A percentile compares a stretch with the other conserved stretches of the same genome.
These are phyloP conservation scores for Solanum chiquidenum DNA, from an alignment of 257 asterid genomes.

Conservation along the genomic window DNA sequence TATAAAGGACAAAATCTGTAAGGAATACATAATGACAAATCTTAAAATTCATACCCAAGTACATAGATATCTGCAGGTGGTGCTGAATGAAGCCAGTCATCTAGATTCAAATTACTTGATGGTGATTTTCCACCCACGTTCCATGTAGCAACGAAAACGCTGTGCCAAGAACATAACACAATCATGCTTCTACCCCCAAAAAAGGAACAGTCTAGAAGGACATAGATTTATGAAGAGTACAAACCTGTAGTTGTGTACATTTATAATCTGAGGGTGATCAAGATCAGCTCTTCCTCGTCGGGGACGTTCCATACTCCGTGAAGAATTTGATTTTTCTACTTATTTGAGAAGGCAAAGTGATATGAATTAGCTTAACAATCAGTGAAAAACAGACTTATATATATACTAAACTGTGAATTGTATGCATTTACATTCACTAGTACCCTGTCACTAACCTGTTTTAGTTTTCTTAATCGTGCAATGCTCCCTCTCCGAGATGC, in stretches of 20 bases:
- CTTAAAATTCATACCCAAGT: slow-evolving; percentile 55
- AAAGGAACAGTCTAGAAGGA: neutral
- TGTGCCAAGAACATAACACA: slow-evolving; percentile 14
- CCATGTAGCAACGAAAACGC: slow-evolving; percentile 91
- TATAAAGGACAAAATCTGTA: neutral
- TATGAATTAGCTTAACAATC: neutral
- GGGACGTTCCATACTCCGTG: slow-evolving; percentile 47
- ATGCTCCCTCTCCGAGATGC: slow-evolving; percentile 82
- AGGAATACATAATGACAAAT: neutral
- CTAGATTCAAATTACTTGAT: slow-evolving; percentile 60
- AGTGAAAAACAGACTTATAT: neutral
- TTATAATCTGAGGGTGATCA: slow-evolving; percentile 91
- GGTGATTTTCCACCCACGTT: slow-evolving; percentile 97
- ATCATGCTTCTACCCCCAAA: neutral
- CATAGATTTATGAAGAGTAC: slow-evolving; percentile 3
- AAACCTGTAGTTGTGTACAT: slow-evolving; percentile 62
- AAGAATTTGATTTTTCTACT: slow-evolving; percentile 51
- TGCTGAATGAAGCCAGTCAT: slow-evolving; percentile 92
- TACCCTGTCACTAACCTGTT: slow-evolving; percentile 43
- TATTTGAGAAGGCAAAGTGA: neutral
- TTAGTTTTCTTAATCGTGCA: slow-evolving; percentile 63
- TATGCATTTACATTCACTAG: neutral
- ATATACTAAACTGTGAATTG: neutral
- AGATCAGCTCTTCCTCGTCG: slow-evolving; percentile 73
- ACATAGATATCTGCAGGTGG: slow-evolving; percentile 98